phyloP scores from a whole-genome alignment of 1,284 basidiomycete genomes.

The Filobasidium uniguttulatum region DNA sequence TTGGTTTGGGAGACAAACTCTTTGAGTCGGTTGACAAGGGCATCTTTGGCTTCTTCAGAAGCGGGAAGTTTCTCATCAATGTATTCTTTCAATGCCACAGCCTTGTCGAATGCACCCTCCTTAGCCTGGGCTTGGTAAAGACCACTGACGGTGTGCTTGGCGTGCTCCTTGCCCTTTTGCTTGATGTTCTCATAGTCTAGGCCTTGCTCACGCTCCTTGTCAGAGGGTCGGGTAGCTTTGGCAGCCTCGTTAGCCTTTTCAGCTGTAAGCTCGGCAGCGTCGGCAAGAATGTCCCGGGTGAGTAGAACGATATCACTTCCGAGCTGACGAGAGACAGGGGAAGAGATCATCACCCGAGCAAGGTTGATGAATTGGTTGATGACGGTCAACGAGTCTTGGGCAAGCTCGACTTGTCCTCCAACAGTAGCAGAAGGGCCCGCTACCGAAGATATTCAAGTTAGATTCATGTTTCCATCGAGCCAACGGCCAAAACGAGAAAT shows the following conservation, averaged over 20 bases:
- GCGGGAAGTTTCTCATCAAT: constrained; percentile 38
- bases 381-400: constrained; percentile 31
- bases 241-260: constrained; percentile 26
- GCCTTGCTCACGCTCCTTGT: constrained; percentile 32
- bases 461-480: constrained; percentile 4
- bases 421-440: constrained; percentile 14
- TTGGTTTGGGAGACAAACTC: constrained; percentile 29
- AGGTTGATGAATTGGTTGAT: constrained; percentile 37
- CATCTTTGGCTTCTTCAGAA: constrained; percentile 38
- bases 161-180: constrained; percentile 33
- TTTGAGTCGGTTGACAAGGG: constrained; percentile 36
- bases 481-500: constrained; percentile 9
- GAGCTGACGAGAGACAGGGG: constrained; percentile 35
- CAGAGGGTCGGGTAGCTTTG: constrained; percentile 25
- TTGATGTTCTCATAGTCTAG: constrained; percentile 30
- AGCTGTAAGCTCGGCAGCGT: constrained; percentile 30
- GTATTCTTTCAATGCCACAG: constrained; percentile 29
- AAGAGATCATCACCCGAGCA: constrained; percentile 36
- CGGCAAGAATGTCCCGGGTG: constrained; percentile 38
- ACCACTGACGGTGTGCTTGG: constrained; percentile 28
- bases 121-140: constrained; percentile 27
- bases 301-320: constrained; percentile 36
- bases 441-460: neutral
- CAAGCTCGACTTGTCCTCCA: constrained; percentile 22
- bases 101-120: constrained; percentile 24